Percentiles rank a stretch among this genome's conserved stretches.
phyloP scores from a whole-genome alignment of 805 yeast genomes.

The Saturnispora galanensis region DNA sequence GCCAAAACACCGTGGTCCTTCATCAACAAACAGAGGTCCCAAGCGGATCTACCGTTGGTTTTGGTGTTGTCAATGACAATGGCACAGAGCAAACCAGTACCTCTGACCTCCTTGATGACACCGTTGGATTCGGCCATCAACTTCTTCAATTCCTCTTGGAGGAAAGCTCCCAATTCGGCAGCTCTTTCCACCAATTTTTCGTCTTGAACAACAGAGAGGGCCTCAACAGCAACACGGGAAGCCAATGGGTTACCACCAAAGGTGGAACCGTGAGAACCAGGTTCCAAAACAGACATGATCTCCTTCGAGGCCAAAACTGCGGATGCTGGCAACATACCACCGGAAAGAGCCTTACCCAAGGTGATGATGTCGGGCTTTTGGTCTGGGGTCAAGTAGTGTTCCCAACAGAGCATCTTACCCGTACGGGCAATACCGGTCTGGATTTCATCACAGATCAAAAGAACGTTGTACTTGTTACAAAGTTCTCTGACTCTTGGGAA shows the following conservation, averaged over 20 bases:
- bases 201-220: constrained; percentile 79
- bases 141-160: constrained; percentile 48
- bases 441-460: constrained; percentile 91
- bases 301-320: constrained; percentile 86
- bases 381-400: constrained; percentile 50
- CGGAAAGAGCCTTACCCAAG: constrained; percentile 90
- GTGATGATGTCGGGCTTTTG: constrained; percentile 85
- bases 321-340: constrained; percentile 89
- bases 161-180: constrained; percentile 53
- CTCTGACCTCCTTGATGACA: constrained; percentile 56
- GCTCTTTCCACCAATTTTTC: constrained; percentile 81
- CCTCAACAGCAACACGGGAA: constrained; percentile 87
- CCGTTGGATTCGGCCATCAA: constrained; percentile 35
- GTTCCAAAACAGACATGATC: constrained; percentile 80
- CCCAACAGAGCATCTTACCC: constrained; percentile 85
- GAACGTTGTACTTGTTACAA: constrained; percentile 74
- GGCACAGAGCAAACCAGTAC: constrained; percentile 81
- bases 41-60: constrained; percentile 84
- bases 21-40: constrained; percentile 91
- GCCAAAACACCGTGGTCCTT: constrained; percentile 84
- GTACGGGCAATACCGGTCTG: constrained; percentile 98
- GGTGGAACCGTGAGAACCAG: constrained; percentile 97
- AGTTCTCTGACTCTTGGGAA: constrained; percentile 60
- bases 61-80: constrained; percentile 79
- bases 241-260: constrained; percentile 97